These are phyloP conservation scores for Trichophyton rubrum DNA, from an alignment of 2,329 filamentous ascomycete species.

Conservation along the genomic window DNA sequence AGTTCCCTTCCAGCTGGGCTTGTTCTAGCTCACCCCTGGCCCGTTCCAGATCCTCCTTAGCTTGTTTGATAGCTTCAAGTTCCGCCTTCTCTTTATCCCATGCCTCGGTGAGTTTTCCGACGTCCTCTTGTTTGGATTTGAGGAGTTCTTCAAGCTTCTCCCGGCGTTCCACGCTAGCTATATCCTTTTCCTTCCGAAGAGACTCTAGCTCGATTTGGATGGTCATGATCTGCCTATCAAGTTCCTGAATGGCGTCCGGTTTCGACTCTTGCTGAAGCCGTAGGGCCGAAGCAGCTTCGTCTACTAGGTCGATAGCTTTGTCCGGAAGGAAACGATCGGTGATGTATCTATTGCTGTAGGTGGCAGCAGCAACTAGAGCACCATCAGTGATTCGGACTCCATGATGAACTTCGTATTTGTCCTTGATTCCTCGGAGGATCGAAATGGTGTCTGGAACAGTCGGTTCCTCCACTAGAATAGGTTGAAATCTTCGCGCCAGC, in stretches of 20 bases:
- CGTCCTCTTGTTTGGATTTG: conserved; percentile 64
- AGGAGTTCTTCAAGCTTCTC: conserved; percentile 72
- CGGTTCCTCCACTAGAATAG: conserved; percentile 85
- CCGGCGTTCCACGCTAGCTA: conserved; percentile 73
- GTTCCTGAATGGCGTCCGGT: conserved; percentile 80
- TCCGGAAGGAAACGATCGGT: conserved; percentile 92
- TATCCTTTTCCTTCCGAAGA: conserved; percentile 81
- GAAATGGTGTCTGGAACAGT: conserved; percentile 86
- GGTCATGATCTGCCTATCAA: conserved; percentile 92
- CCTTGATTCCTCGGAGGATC: conserved; percentile 90
- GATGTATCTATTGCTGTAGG: conserved; percentile 89
- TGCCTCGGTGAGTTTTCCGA: conserved; percentile 57
- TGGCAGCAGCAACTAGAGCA: conserved; percentile 80
- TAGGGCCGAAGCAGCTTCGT: conserved; percentile 83
- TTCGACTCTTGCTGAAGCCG: conserved; percentile 93
- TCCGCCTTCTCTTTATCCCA: conserved; percentile 87
- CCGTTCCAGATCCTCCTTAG: conserved; percentile 77
- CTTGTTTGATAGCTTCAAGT: conserved; percentile 74
- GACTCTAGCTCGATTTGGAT: conserved; percentile 96
- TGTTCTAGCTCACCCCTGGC: conserved; percentile 75
- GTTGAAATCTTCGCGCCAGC: conserved; percentile 82
- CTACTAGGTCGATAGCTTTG: conserved; percentile 93
- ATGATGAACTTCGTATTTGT: conserved; percentile 94
- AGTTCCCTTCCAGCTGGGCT: conserved; percentile 77
- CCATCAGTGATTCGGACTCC: conserved; percentile 90